Base-by-base conservation (phyloP, 2,329 filamentous ascomycete genomes). In the Zymoseptoria crescenta region DNA sequence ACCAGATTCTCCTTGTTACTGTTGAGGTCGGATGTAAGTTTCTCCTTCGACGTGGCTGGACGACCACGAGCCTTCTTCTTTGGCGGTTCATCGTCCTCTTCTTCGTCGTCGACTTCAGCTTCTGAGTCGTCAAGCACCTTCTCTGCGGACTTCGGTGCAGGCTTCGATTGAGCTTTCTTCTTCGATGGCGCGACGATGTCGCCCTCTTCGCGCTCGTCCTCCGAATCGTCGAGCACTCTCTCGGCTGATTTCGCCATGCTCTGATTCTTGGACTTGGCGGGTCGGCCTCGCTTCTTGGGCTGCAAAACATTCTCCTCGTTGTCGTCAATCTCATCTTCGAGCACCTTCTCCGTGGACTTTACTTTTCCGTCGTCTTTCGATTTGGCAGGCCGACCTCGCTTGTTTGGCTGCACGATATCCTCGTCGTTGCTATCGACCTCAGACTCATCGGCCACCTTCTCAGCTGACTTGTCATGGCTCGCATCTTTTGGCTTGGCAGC, bases 41-140 rank as follows among this genome's bases (percentile, higher is more conserved):
- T 52, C 49, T 30, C 51, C 45, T 61, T 60, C 8, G 50, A 53
- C 60, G 66, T 64, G 21, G 55, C 29, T 41, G 65, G 63, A 30
- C 73, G 72, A 57, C 77, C 77, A 57, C 74, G 72, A 19, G 74
- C 73, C 55, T 75, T 75, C 66, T 76, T 79, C 66, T 76, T 77
- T 19, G 74, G 70, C 3, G 67, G 64, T 24, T 62, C 59, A 29
- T 62, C 53, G 35, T 52, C 49, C 20, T 62, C 19, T 49, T 54
- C 58, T 9, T 53, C 53, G 24, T 60, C 62, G 30, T 61, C 62
- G 16, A 30, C 52, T 30, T 64, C 63, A 30, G 59, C 60, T 16
- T 55, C 53, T 4, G 53, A 41, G 20, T 41, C 53, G 2, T 49
- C 53, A n/a, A 45, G 30, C 53, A 55, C 41, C 6, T 30, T 55